A percentile compares a stretch with the other conserved stretches of the same genome.
Conservation (phyloP, 2,329 filamentous ascomycete species). For the Torrubiellomyces zombiae region DNA sequence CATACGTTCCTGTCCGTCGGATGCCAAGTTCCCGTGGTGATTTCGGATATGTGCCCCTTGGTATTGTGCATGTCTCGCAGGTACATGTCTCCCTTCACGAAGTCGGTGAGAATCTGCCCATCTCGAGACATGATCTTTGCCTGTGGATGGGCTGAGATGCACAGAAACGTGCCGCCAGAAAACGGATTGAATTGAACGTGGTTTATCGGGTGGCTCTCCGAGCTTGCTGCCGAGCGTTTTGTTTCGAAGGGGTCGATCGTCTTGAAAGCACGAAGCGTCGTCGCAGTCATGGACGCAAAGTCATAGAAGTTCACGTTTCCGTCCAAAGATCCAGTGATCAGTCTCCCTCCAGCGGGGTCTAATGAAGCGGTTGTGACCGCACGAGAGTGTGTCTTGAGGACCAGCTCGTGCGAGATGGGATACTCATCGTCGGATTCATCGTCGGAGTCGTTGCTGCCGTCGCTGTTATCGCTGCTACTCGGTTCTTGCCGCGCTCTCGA, state of each 20-base stretch:
- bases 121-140: conserved; percentile 81
- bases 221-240: conserved; percentile 47
- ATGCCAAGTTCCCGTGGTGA: conserved; percentile 82
- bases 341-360: conserved; percentile 67
- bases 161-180: conserved; percentile 65
- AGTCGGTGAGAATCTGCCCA: conserved; percentile 71
- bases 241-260: conserved; percentile 72
- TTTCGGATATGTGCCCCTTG: conserved; percentile 87
- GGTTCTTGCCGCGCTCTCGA: conserved; percentile 3
- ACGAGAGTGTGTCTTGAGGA: conserved; percentile 82
- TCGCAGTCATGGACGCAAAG: conserved; percentile 88
- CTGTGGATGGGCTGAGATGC: conserved; percentile 76
- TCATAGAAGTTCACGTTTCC: conserved; percentile 87
- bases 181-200: conserved; percentile 74
- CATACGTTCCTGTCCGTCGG: conserved; percentile 72
- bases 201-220: conserved; percentile 79
- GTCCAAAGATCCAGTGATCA: conserved; percentile 84
- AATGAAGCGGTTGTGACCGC: conserved; percentile 71
- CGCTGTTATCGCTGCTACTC: conserved; percentile 11
- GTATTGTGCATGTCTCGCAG: conserved; percentile 94
- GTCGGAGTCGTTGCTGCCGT: conserved; percentile 16
- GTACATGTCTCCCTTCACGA: conserved; percentile 97
- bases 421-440: conserved; percentile 50
- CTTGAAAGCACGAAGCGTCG: conserved; percentile 85
- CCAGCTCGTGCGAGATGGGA: conserved; percentile 81